Conservation (phyloP, 2,329 filamentous ascomycete species). For the Dothiorella sarmentorum region DNA sequence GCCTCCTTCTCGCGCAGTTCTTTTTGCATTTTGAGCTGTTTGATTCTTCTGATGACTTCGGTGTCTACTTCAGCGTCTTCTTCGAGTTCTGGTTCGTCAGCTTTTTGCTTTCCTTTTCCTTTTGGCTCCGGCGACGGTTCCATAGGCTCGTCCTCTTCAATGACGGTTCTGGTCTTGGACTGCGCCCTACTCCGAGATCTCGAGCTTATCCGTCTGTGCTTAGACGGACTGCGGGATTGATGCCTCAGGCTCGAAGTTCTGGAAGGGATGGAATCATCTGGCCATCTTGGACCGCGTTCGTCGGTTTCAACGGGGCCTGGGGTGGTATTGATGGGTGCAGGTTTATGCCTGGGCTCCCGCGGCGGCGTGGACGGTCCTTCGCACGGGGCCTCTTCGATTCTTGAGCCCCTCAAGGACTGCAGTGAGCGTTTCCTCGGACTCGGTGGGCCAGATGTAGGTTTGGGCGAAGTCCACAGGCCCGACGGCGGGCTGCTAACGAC, state of each 20-base stretch:
- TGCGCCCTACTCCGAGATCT: conserved; percentile 26
- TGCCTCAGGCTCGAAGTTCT: conserved; percentile 13
- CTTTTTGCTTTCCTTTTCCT: conserved; percentile 23
- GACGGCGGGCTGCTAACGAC: neutral
- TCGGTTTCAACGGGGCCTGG: neutral
- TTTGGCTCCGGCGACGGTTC: conserved; percentile 23
- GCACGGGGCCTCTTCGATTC: conserved; percentile 12
- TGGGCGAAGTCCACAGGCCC: neutral
- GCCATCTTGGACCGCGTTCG: conserved; percentile 6
- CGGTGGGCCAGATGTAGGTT: conserved; percentile 26
- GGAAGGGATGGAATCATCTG: conserved; percentile 9
- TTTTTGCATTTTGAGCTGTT: conserved; percentile 56
- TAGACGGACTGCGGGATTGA: conserved; percentile 7
- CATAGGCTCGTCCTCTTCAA: conserved; percentile 27
- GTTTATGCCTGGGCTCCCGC: neutral
- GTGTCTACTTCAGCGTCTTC: conserved; percentile 57
- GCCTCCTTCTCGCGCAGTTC: conserved; percentile 49
- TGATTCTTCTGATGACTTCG: conserved; percentile 56
- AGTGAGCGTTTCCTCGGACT: conserved; percentile 11
- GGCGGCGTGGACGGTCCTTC: conserved; percentile 9
- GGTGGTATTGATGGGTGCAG: conserved; percentile 4
- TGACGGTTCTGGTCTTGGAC: conserved; percentile 28
- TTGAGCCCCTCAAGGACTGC: conserved; percentile 13
- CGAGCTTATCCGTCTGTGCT: conserved; percentile 22
- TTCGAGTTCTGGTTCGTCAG: conserved; percentile 20